Percentiles rank a stretch among this genome's conserved stretches.
phyloP scores from a whole-genome alignment of 352 stramenopile genomes.

The Halophytophthora batemanensis region DNA sequence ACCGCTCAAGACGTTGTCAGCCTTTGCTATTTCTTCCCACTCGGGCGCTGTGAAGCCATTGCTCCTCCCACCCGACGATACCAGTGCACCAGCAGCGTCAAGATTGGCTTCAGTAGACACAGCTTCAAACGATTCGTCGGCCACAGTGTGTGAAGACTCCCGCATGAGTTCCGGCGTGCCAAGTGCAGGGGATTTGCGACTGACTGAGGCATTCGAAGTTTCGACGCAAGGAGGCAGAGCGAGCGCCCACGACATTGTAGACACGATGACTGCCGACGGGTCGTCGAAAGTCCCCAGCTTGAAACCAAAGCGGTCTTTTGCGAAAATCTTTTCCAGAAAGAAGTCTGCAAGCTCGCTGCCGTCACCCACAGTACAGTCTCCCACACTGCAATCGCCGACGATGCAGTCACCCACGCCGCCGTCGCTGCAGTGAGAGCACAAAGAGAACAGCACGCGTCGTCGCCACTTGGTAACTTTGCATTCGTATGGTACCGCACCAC shows the following conservation, averaged over 20 bases:
- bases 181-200: background rate
- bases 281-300: conserved; percentile 5
- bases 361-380: conserved; percentile 7
- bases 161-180: background rate
- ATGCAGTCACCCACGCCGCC: background rate
- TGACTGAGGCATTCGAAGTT: conserved; percentile 2
- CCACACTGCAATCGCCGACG: background rate
- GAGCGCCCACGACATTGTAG: too few species aligned
- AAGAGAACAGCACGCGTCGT: too few species aligned
- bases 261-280: background rate
- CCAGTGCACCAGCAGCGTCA: background rate
- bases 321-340: conserved; percentile 33
- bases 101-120: conserved; percentile 5
- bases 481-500: background rate
- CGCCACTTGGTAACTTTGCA: background rate
- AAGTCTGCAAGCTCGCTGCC: conserved; percentile 19
- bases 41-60: conserved; percentile 15
- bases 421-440: background rate
- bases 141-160: too few species aligned
- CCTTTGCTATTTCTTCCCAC: conserved; percentile 22
- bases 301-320: conserved; percentile 26
- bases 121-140: too few species aligned
- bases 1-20: conserved; percentile 49
- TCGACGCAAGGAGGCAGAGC: conserved; percentile 9
- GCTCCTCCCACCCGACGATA: background rate